phyloP scores from a whole-genome alignment of 106 monocot species.

The Dioscorea zingiberensis region DNA sequence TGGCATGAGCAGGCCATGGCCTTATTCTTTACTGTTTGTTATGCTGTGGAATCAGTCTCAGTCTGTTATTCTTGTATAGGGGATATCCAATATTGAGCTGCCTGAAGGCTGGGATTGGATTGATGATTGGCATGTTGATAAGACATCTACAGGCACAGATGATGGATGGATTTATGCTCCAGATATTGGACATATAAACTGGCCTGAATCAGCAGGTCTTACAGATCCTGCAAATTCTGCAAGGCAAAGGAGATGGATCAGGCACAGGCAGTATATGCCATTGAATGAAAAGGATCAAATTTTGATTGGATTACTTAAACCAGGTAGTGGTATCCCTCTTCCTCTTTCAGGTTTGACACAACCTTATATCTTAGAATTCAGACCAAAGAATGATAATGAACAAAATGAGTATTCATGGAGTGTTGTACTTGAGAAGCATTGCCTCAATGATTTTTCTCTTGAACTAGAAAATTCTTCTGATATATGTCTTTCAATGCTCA shows the following conservation, averaged over 20 bases:
- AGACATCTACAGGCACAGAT: constrained; percentile 19
- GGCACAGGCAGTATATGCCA: constrained; percentile 46
- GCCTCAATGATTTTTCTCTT: constrained; percentile 21
- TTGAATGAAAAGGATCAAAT: constrained; percentile 26
- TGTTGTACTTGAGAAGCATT: constrained; percentile 29
- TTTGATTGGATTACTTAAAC: constrained; percentile 49
- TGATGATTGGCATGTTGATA: constrained; percentile 90
- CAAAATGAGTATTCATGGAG: constrained; percentile 76
- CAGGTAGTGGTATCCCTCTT: constrained; percentile 71
- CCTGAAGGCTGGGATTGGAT: constrained; percentile 81
- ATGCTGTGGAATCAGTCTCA: neutral
- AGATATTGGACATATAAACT: constrained; percentile 55
- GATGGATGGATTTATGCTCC: constrained; percentile 92
- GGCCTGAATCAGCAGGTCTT: constrained; percentile 55
- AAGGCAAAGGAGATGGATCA: constrained; percentile 84
- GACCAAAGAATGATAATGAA: constrained; percentile 34
- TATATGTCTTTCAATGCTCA: constrained; percentile 70
- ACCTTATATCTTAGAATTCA: constrained; percentile 66
- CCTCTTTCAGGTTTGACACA: constrained; percentile 63
- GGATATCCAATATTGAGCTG: constrained; percentile 24
- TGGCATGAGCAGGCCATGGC: too few species aligned
- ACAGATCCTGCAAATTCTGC: constrained; percentile 33
- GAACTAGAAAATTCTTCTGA: constrained; percentile 33
- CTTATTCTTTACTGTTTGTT: too few species aligned
- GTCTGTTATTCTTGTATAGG: constrained; percentile 28